Percentiles rank a stretch among this genome's conserved stretches.
These are phyloP conservation scores for Austroboletus festivus DNA, from an alignment of 768 basidiomycete species.

Conservation along the genomic window DNA sequence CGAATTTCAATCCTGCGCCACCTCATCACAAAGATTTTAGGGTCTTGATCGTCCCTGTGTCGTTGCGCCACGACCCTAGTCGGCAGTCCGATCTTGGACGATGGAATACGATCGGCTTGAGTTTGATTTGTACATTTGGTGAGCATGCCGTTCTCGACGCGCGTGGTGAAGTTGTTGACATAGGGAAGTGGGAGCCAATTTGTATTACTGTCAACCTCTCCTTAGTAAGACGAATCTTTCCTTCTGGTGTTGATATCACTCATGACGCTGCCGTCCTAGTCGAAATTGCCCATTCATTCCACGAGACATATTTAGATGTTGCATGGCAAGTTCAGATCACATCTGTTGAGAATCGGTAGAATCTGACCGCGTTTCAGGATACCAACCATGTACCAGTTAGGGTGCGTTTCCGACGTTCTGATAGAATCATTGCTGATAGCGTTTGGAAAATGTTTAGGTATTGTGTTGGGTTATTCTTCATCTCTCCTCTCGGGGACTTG, in stretches of 20 bases:
- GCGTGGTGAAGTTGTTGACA: not conserved
- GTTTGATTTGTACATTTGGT: conserved; percentile 46
- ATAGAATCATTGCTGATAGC: not conserved
- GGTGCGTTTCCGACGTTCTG: conserved; percentile 36
- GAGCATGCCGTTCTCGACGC: conserved; percentile 14
- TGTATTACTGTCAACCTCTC: conserved; percentile 83
- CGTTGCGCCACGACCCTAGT: conserved; percentile 39
- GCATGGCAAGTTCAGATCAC: conserved; percentile 24
- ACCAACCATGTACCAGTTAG: conserved; percentile 65
- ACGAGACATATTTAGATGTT: conserved; percentile 31
- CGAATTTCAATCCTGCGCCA: not conserved
- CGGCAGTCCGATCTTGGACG: conserved; percentile 36
- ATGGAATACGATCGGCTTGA: conserved; percentile 45
- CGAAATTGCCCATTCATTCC: conserved; percentile 37
- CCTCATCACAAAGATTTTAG: conserved; percentile 34
- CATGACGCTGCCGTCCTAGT: conserved; percentile 8
- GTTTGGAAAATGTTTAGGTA: not conserved
- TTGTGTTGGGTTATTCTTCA: conserved; percentile 38
- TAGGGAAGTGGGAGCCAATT: conserved; percentile 49
- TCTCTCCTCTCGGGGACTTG: conserved; percentile 46
- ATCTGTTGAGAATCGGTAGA: not conserved
- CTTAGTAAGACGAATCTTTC: conserved; percentile 46
- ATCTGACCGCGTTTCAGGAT: conserved; percentile 38
- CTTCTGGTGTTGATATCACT: not conserved
- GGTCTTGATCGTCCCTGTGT: conserved; percentile 45